Evolutionary conservation across 306 rosid genomes (phyloP), one percentile per base, ranked within the genome.

Genomic region (Rosa rugosa): DNA sequence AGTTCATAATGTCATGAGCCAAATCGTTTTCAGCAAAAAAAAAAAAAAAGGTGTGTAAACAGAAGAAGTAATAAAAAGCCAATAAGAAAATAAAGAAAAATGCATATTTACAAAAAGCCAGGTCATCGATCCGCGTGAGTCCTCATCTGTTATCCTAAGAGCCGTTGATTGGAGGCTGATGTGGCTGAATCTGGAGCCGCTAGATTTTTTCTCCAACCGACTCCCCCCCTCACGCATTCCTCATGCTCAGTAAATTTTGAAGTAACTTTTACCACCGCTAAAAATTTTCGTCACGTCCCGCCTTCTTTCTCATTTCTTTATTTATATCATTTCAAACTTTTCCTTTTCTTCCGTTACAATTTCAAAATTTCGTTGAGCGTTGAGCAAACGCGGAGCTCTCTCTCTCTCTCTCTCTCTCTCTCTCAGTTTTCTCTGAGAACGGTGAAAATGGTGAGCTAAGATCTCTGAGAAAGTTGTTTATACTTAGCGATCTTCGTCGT

Each of bases 371-470:
- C 66, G 63, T 54, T 41, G 47, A 54, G 51, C 70, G 45, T 36
- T 10, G 53, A 36, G 38, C 53, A 16, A n/a, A 74, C 56, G 63
- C 81, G 56, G 63, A 46, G 40, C 59, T 45, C 59, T 74, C 80
- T 27, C 25, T 63, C n/a, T 42, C 71, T 66, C 82, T n/a, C 51
- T 47, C 51, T 25, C 50, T 38, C 59, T 5, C 47, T 41, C 41
- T 68, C 82, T 60, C 69, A 18, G n/a, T 44, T 54, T 72, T 69
- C 51, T 63, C 65, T 64, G 83, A 38, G 34, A 38, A 45, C 45
- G 47, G 51, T 31, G 76, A 41, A 27, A 47, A 92, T 90, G 96
- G 97, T 86, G 85, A 88, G 86, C 42, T 9, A 45, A 11, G 45
- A 78, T 80, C 44, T 77, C 65, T 42, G 18, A 47, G 16, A 46